phyloP scores from a whole-genome alignment of 164 flowering plant genomes.

The Vitis vinifera region DNA sequence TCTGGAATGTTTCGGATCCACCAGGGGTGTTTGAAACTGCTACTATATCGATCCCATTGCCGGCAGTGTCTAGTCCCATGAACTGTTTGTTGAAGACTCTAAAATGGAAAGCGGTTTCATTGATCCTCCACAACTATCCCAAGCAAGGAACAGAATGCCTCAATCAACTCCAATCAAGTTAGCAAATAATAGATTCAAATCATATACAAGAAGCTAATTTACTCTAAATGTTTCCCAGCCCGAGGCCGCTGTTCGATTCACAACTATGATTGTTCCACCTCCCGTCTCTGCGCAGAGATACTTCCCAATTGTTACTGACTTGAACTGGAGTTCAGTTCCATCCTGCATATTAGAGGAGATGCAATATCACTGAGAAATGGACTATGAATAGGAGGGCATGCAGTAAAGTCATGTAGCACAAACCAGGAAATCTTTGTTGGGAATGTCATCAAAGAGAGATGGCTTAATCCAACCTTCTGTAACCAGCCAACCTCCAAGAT shows the following conservation, averaged over 20 bases:
- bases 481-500: constrained; percentile 55
- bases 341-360: constrained; percentile 32
- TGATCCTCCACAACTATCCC: constrained; percentile 67
- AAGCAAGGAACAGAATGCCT: background rate
- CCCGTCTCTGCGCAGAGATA: constrained; percentile 60
- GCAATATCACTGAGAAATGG: background rate
- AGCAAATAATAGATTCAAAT: background rate
- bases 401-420: background rate
- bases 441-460: constrained; percentile 45
- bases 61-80: constrained; percentile 38
- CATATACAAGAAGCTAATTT: background rate
- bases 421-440: constrained; percentile 47
- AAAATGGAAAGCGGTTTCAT: constrained; percentile 45
- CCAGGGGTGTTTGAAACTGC: constrained; percentile 36
- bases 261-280: constrained; percentile 55
- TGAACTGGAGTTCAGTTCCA: constrained; percentile 58
- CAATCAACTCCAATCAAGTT: background rate
- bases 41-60: constrained; percentile 25
- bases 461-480: constrained; percentile 52
- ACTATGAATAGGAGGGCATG: too few species aligned
- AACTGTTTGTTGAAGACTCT: constrained; percentile 58
- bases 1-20: constrained; percentile 38
- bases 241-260: constrained; percentile 37
- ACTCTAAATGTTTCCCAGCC: constrained; percentile 65
- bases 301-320: constrained; percentile 48